Conservation (phyloP, 129 eudicot genomes). For the Deinandra increscens region DNA sequence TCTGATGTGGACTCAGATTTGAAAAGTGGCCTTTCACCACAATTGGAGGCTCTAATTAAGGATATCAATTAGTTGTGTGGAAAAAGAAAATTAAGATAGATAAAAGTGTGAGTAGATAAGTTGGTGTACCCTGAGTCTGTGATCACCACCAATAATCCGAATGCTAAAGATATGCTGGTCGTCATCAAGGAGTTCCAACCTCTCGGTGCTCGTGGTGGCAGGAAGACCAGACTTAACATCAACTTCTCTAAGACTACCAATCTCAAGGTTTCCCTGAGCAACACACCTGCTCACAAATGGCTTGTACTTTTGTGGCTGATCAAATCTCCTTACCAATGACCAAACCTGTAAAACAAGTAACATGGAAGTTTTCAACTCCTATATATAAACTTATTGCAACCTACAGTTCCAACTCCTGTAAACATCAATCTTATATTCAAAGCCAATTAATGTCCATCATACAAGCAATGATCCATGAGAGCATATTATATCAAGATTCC, state of each 20-base stretch:
- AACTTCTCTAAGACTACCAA: constrained; percentile 68
- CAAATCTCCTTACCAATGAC: constrained; percentile 69
- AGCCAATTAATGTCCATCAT: neutral
- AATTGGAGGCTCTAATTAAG: neutral
- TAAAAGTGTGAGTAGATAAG: neutral
- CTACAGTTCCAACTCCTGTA: neutral
- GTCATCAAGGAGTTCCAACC: constrained; percentile 70
- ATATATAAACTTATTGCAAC: too few species aligned
- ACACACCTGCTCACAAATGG: constrained; percentile 69
- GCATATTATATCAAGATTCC: too few species aligned
- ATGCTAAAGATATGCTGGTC: constrained; percentile 59
- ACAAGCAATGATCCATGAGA: too few species aligned
- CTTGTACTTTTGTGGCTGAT: constrained; percentile 70
- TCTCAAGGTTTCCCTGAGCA: constrained; percentile 50
- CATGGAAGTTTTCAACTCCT: too few species aligned
- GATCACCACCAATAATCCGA: constrained; percentile 68
- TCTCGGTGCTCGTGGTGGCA: constrained; percentile 65
- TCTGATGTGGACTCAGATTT: neutral
- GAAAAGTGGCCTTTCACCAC: too few species aligned
- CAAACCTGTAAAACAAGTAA: constrained; percentile 40
- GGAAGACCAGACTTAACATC: constrained; percentile 75
- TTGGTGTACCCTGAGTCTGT: constrained; percentile 61
- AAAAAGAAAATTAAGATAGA: neutral
- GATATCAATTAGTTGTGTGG: neutral
- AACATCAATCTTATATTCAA: constrained; percentile 8